Evolutionary conservation across 2,329 filamentous ascomycete species (phyloP).

Genomic region (Sarocladium oryzae): DNA sequence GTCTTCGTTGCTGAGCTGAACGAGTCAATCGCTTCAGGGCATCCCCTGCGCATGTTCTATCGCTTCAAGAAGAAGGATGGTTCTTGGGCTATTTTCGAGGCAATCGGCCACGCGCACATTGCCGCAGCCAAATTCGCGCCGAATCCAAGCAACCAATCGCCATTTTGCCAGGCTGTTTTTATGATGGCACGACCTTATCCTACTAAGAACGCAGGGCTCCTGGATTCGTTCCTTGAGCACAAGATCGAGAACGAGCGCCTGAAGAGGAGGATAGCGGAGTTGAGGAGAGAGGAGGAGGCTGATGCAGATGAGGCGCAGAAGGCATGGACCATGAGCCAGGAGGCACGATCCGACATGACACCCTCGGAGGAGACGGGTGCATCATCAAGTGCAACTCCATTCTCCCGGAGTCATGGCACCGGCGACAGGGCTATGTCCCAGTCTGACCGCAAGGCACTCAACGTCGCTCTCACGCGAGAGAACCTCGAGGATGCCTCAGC

Average conservation of each 20-base stretch:
- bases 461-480: slow-evolving; percentile 67
- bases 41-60: slow-evolving; percentile 77
- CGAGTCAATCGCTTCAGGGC: slow-evolving; percentile 78
- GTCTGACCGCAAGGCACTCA: slow-evolving; percentile 57
- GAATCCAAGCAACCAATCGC: slow-evolving; percentile 56
- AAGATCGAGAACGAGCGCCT: slow-evolving; percentile 94
- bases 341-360: slow-evolving; percentile 47
- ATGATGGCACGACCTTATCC: slow-evolving; percentile 89
- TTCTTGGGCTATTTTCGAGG: slow-evolving; percentile 75
- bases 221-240: slow-evolving; percentile 92
- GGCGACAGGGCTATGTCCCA: slow-evolving; percentile 51
- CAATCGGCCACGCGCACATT: slow-evolving; percentile 87
- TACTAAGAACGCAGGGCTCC: slow-evolving; percentile 74
- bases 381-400: slow-evolving; percentile 22
- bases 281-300: slow-evolving; percentile 79
- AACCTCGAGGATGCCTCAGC: slow-evolving; percentile 65
- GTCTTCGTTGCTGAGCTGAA: slow-evolving; percentile 85
- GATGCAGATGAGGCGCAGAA: slow-evolving; percentile 63
- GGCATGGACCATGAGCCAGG: slow-evolving; percentile 54
- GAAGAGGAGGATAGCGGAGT: slow-evolving; percentile 73
- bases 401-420: slow-evolving; percentile 30
- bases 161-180: slow-evolving; percentile 83
- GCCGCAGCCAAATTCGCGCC: slow-evolving; percentile 59
- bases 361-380: slow-evolving; percentile 38
- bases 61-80: slow-evolving; percentile 71